Evolutionary conservation across 1,284 basidiomycete species (phyloP).

Genomic region (Marasmius fiardii): DNA sequence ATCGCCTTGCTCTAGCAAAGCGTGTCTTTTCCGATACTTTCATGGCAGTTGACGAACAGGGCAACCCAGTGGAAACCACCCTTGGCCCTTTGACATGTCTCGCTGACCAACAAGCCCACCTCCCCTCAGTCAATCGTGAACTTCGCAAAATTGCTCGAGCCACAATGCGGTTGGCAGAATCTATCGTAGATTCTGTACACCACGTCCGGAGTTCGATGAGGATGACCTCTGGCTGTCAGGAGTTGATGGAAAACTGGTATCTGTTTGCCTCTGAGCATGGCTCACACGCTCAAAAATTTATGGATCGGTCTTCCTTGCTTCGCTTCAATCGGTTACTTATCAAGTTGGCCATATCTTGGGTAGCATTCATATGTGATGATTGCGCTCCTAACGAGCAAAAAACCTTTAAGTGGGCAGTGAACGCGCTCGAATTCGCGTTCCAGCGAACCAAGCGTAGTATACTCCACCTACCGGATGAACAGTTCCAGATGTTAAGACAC

Average conservation of each 20-base stretch:
- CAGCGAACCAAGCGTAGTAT: conserved; percentile 91
- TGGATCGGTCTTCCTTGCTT: conserved; percentile 70
- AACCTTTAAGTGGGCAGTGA: conserved; percentile 98
- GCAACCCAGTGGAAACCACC: conserved; percentile 41
- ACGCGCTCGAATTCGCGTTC: conserved; percentile 92
- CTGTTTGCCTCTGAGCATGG: conserved; percentile 95
- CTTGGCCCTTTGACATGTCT: conserved; percentile 57
- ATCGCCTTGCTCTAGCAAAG: conserved; percentile 77
- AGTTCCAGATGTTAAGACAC: conserved; percentile 86
- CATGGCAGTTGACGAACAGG: conserved; percentile 57
- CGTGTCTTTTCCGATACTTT: conserved; percentile 74
- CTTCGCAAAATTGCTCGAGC: conserved; percentile 88
- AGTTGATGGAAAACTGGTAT: conserved; percentile 95
- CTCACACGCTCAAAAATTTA: conserved; percentile 82
- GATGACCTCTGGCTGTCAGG: conserved; percentile 69
- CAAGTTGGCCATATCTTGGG: conserved; percentile 93
- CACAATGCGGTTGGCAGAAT: conserved; percentile 88
- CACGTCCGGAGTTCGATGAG: conserved; percentile 72
- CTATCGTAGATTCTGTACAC: conserved; percentile 88
- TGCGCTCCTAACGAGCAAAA: conserved; percentile 95
- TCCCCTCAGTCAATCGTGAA: conserved; percentile 87
- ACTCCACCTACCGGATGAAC: conserved; percentile 81
- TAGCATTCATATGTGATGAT: conserved; percentile 97
- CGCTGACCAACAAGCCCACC: conserved; percentile 87
- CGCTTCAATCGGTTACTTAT: conserved; percentile 85